These are phyloP conservation scores for Bipolaris sorokiniana DNA, from an alignment of 2,329 filamentous ascomycete genomes.

Conservation along the genomic window DNA sequence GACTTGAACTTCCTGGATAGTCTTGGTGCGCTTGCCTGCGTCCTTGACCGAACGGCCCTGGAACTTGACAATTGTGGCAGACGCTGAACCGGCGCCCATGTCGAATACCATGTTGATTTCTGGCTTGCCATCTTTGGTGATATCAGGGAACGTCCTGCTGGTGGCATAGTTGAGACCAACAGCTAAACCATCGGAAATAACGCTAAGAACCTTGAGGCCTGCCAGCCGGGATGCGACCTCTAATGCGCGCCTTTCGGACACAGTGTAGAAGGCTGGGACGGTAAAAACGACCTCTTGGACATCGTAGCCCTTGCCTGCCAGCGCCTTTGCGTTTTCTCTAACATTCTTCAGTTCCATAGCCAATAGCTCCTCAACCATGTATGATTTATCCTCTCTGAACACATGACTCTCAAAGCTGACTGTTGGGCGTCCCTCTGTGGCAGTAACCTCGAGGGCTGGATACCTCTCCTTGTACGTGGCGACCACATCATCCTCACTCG, in stretches of 20 bases:
- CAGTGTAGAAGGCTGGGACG: slow-evolving; percentile 86
- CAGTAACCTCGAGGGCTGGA: slow-evolving; percentile 75
- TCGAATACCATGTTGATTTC: slow-evolving; percentile 95
- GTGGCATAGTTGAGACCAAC: slow-evolving; percentile 97
- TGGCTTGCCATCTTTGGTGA: slow-evolving; percentile 81
- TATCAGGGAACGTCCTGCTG: slow-evolving; percentile 82
- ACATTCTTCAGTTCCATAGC: slow-evolving; percentile 96
- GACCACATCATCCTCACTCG: slow-evolving; percentile 63
- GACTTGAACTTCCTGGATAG: slow-evolving; percentile 91
- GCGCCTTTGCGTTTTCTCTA: slow-evolving; percentile 81
- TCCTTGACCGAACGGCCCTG: slow-evolving; percentile 91
- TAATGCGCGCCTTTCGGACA: slow-evolving; percentile 86
- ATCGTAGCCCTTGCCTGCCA: slow-evolving; percentile 76
- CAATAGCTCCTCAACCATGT: slow-evolving; percentile 87
- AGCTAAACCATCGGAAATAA: slow-evolving; percentile 88
- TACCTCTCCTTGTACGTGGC: slow-evolving; percentile 76
- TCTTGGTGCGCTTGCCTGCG: slow-evolving; percentile 92
- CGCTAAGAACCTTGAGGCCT: slow-evolving; percentile 80
- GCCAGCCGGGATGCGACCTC: slow-evolving; percentile 85
- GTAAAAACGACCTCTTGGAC: slow-evolving; percentile 88
- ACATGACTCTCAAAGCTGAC: slow-evolving; percentile 81
- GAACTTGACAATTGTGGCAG: slow-evolving; percentile 87
- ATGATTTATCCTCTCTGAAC: slow-evolving; percentile 66
- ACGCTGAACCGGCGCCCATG: slow-evolving; percentile 95
- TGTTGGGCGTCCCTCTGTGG: slow-evolving; percentile 64